Evolutionary conservation across 306 rosid genomes (phyloP), one percentile per base, ranked within the genome.

Genomic region (Malus sieversii): DNA sequence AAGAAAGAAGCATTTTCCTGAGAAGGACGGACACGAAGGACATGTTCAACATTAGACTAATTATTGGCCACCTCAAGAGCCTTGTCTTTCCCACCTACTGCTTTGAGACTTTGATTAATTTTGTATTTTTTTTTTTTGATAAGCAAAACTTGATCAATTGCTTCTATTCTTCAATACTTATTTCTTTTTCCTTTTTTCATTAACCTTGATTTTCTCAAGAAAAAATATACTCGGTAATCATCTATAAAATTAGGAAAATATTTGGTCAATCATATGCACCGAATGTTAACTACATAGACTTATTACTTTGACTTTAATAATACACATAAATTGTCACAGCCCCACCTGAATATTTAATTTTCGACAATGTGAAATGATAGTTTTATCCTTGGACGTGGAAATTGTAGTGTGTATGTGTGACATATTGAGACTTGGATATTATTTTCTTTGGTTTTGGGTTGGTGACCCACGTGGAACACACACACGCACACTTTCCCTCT

Each of bases 41-140:
- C 33, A 57, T 32, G 51, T 32, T 16, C 23, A 19, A 18, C 8
- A 66, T 48, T 55, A 32, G 63, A 77, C 18, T 45, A 60, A 82
- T 85, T 55, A 15, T 66, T 79, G 90, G 85, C 38, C 53, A 20
- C 29, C 14, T 75, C 51, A 67, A 65, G 48, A 79, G 78, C 63
- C 75, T 83, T 84, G 79, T 82, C 81, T 65, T 58, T 83, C 72
- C 82, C 82, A 89, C 94, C 97, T 87, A 89, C 75, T 86, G 5
- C 87, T 53, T 64, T 72, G 68, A 79, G 78, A 73, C 69, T 78
- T 86, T 73, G 75, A 74, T 68, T 61, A 16, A 48, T 51, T 51
- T 15, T 51, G 42, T 51, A 51, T 48, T 48, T 48, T 15, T 48
- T 48, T 48, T 4, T 14, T 15, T 51, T 51, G 55, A 6, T 51